Evolutionary conservation across 495 filamentous ascomycete genomes (phyloP), one percentile per base, ranked within the genome.

Genomic region (Diplogelasinospora grovesii): DNA sequence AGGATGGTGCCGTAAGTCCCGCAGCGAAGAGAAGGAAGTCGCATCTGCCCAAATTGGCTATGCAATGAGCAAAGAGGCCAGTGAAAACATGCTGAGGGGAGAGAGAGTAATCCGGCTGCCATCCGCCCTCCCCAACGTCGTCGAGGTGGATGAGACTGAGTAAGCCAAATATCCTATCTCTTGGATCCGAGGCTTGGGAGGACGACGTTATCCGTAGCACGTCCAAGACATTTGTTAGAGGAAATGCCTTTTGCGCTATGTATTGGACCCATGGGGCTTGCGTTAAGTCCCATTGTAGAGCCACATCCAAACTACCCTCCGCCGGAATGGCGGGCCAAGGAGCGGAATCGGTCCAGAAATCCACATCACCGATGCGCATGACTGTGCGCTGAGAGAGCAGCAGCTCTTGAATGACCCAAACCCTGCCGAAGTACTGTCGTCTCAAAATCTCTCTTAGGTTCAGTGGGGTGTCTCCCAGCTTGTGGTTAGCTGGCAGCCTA

Each of bases 401-500:
- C 21, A 57, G 34, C 31, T 60, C 57, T 24, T 60, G 54, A 5
- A 60, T 45, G 6, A 60, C 49, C 54, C 57, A 60, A 4, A 60
- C 32, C 10, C 54, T 30, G 13, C 32, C 53, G 35, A 60, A 60
- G 35, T 57, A 60, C 18, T 40, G 43, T 9, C 42, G 39, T 10
- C 22, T 7, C 8, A 57, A 35, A 24, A 60, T 2, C 3, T 37
- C 20, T 13, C 26, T 14, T 8, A 49, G n/a, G 22, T 16, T 25
- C 22, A 36, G 3, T n/a, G n/a, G n/a, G n/a, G n/a, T 36, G 18
- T 22, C 34, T n/a, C 19, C 34, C 5, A 36, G 18, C 7, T 36
- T 22, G 34, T 15, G 16, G 29, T 32, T 9, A 5, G 36, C 9
- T 27, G 44, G 16, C 18, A 25, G 14, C 8, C 18, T 36, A 10